Evolutionary conservation across 2,329 filamentous ascomycete genomes (phyloP).

Genomic region (Sporothrix pallida): DNA sequence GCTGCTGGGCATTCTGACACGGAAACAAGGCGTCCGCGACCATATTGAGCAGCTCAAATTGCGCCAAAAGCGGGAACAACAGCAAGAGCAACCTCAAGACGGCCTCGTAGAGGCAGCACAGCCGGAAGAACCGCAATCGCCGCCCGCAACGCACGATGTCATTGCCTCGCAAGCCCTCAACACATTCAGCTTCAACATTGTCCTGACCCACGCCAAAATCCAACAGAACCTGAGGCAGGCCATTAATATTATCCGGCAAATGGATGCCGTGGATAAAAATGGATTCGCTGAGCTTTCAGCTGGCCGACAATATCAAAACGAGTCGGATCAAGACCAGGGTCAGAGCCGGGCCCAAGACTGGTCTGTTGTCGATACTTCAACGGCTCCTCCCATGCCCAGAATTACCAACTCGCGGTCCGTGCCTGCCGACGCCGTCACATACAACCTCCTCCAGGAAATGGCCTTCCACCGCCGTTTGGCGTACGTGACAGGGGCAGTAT

Average conservation of each 20-base stretch:
- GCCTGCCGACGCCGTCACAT: constrained; percentile 45
- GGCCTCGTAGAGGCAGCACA: not conserved
- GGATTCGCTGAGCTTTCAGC: not conserved
- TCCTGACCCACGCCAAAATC: constrained; percentile 42
- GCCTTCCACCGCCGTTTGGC: constrained; percentile 45
- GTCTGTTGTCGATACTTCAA: not conserved
- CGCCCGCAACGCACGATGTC: constrained; percentile 15
- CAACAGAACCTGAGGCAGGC: constrained; percentile 39
- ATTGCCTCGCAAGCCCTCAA: constrained; percentile 40
- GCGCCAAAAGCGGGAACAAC: not conserved
- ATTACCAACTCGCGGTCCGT: not conserved
- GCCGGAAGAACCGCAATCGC: not conserved
- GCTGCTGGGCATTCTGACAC: constrained; percentile 46
- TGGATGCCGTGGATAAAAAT: constrained; percentile 35
- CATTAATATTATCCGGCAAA: constrained; percentile 39
- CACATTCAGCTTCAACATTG: constrained; percentile 46
- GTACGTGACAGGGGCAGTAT: constrained; percentile 44
- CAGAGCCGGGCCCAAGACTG: not conserved
- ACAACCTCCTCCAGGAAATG: constrained; percentile 49
- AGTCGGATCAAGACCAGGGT: constrained; percentile 1
- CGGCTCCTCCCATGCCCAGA: no score
- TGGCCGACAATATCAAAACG: not conserved
- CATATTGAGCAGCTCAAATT: not conserved
- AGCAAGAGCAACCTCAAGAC: not conserved
- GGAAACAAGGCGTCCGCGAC: not conserved